Conservation (phyloP, 2,329 filamentous ascomycete genomes). For the Fusarium redolens region DNA sequence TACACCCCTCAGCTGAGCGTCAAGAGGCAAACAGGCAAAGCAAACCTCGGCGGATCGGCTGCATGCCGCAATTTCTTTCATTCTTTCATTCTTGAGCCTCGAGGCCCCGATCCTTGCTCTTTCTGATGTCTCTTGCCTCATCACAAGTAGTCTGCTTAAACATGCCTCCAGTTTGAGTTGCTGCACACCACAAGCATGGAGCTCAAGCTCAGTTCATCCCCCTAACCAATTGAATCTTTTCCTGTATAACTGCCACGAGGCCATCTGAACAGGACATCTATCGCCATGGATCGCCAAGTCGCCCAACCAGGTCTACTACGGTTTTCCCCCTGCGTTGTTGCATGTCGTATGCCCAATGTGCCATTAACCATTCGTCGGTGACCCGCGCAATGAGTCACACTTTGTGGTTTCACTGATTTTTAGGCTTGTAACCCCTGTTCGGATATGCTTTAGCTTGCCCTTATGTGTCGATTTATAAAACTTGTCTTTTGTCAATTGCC, state of each 20-base stretch:
- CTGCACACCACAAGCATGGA: constrained; percentile 5
- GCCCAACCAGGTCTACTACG: constrained; percentile 21
- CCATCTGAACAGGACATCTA: constrained; percentile 9
- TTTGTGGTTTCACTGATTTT: constrained; percentile 45
- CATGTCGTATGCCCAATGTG: constrained; percentile 33
- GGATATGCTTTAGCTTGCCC: constrained; percentile 36
- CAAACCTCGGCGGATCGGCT: constrained; percentile 44
- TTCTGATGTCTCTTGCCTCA: constrained; percentile 34
- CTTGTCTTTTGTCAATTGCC: constrained; percentile 28
- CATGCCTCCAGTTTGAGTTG: not conserved
- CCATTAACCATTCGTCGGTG: constrained; percentile 39
- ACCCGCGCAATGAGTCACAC: constrained; percentile 45
- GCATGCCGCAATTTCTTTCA: constrained; percentile 45
- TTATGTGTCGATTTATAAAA: constrained; percentile 27
- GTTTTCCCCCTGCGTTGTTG: constrained; percentile 29
- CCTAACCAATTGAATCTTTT: constrained; percentile 19
- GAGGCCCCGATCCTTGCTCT: constrained; percentile 17
- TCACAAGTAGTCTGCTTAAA: constrained; percentile 18
- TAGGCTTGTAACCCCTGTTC: constrained; percentile 40
- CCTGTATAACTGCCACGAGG: constrained; percentile 27
- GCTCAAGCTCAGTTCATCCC: constrained; percentile 25
- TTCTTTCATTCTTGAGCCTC: constrained; percentile 43
- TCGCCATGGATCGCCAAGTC: constrained; percentile 16
- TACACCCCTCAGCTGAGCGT: constrained; percentile 41
- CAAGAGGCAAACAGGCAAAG: constrained; percentile 40